Percentiles rank a stretch among this genome's conserved stretches.
phyloP scores from a whole-genome alignment of 805 yeast genomes.

The Cyberlindnera euphorbiiphila region DNA sequence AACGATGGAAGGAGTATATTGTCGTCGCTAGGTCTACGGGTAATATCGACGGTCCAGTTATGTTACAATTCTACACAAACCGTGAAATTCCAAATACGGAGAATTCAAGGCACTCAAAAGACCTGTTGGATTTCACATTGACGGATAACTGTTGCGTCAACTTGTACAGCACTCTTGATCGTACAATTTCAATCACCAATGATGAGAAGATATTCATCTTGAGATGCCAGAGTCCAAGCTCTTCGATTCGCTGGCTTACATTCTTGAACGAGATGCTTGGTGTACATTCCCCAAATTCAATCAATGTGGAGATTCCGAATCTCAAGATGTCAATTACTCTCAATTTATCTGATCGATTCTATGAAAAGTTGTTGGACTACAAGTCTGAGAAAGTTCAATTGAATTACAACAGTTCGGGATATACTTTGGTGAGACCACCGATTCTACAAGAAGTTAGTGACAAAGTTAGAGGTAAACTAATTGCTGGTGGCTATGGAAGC shows the following conservation, averaged over 20 bases:
- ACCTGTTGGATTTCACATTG: constrained; percentile 30
- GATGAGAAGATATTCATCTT: constrained; percentile 45
- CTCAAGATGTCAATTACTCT: constrained; percentile 26
- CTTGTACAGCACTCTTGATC: constrained; percentile 66
- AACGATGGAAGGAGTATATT: constrained; percentile 77
- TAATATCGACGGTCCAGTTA: constrained; percentile 45
- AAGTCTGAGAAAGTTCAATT: constrained; percentile 1
- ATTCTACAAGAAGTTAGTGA: constrained; percentile 38
- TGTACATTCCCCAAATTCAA: constrained; percentile 36
- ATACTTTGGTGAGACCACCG: constrained; percentile 25
- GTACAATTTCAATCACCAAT: constrained; percentile 54
- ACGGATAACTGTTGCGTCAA: constrained; percentile 36
- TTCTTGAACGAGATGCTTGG: constrained; percentile 50
- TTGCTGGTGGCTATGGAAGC: constrained; percentile 23
- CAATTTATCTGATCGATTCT: constrained; percentile 17
- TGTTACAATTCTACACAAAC: constrained; percentile 57
- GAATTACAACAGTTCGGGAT: constrained; percentile 20
- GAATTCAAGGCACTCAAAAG: constrained; percentile 17
- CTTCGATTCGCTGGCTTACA: constrained; percentile 62
- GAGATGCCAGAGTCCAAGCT: constrained; percentile 46
- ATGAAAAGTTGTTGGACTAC: constrained; percentile 6
- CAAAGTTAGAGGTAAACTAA: constrained; percentile 34
- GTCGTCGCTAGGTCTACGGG: constrained; percentile 69
- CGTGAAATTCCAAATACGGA: constrained; percentile 32
- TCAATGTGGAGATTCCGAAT: constrained; percentile 47